Percentiles rank a stretch among this genome's conserved stretches.
Conservation (phyloP, 2,329 filamentous ascomycete genomes). For the Dothistroma septosporum region DNA sequence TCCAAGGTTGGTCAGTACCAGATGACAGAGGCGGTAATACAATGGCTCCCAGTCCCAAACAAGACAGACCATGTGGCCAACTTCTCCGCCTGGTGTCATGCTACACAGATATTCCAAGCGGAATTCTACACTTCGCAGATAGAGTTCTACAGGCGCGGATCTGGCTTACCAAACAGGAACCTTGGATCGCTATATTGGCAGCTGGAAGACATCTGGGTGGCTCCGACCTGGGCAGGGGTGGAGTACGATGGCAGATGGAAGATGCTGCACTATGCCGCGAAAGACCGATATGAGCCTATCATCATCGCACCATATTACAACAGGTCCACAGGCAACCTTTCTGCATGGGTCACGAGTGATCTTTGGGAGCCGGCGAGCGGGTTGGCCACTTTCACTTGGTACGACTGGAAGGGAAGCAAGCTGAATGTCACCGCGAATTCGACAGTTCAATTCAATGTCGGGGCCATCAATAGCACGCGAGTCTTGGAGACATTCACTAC, state of each 20-base stretch:
- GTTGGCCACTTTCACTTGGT: constrained; percentile 49
- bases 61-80: constrained; percentile 53
- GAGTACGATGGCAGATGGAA: constrained; percentile 63
- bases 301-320: constrained; percentile 58
- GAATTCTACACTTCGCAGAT: constrained; percentile 60
- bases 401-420: constrained; percentile 46
- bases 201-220: constrained; percentile 58
- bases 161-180: constrained; percentile 54
- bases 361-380: constrained; percentile 51
- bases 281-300: constrained; percentile 56
- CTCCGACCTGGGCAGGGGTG: constrained; percentile 60
- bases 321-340: constrained; percentile 46
- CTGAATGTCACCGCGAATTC: constrained; percentile 37
- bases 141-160: constrained; percentile 58
- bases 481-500: constrained; percentile 41
- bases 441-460: constrained; percentile 43
- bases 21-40: constrained; percentile 55
- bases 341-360: constrained; percentile 56
- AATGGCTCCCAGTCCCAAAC: constrained; percentile 55
- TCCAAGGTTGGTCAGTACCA: constrained; percentile 49
- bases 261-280: constrained; percentile 55
- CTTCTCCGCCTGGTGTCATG: constrained; percentile 59
- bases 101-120: constrained; percentile 62
- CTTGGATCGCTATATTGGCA: constrained; percentile 62
- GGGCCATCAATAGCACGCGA: constrained; percentile 51